A percentile compares a stretch with the other conserved stretches of the same genome.
Evolutionary conservation across 441 rosid species (phyloP).

Genomic region (Erodium moschatum): DNA sequence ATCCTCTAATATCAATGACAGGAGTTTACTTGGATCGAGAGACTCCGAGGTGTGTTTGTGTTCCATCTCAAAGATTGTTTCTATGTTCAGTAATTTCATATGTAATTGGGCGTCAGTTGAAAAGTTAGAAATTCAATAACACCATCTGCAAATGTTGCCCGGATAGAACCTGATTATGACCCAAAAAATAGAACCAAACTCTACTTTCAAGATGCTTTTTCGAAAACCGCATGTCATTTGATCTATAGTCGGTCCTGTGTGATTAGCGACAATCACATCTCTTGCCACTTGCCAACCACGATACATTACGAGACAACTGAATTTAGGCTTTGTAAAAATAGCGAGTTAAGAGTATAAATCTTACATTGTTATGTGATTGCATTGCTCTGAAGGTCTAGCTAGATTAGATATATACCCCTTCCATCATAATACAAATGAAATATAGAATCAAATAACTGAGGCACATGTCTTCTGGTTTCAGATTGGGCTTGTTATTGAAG

Average conservation of each 20-base stretch:
- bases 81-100: slow-evolving; percentile 3
- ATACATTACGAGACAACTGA: too few relatives aligned
- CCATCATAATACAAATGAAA: not conserved
- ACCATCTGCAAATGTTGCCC: not conserved
- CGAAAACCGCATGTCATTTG: too few relatives aligned
- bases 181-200: not conserved
- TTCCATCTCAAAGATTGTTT: not conserved
- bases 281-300: not conserved
- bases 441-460: not conserved
- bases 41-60: slow-evolving; percentile 74
- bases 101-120: not conserved
- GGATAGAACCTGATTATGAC: not conserved
- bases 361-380: too few relatives aligned
- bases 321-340: too few relatives aligned
- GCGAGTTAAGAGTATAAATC: too few relatives aligned
- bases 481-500: slow-evolving; percentile 87
- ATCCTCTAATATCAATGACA: slow-evolving; percentile 90
- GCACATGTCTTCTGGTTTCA: slow-evolving; percentile 25
- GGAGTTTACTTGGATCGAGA: slow-evolving; percentile 97
- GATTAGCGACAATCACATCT: not conserved
- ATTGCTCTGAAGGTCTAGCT: too few relatives aligned
- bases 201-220: too few relatives aligned
- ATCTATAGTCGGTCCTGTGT: not conserved
- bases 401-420: not conserved
- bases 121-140: not conserved